Percentiles rank a stretch among this genome's conserved stretches.
Evolutionary conservation across 2,329 filamentous ascomycete species (phyloP).

Genomic region (Pseudocercospora vitis): DNA sequence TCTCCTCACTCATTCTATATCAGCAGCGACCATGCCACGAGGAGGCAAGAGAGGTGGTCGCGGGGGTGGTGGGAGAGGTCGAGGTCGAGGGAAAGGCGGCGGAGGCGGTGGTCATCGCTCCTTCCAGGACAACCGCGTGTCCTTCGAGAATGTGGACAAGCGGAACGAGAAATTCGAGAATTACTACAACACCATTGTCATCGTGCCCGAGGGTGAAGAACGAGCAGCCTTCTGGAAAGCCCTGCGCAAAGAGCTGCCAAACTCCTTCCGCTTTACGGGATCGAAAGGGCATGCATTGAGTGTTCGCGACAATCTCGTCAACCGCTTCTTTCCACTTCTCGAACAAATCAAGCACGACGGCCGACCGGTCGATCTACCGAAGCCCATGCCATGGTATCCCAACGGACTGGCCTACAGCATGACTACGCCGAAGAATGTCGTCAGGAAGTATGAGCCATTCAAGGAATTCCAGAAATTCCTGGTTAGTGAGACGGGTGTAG

Average conservation of each 20-base stretch:
- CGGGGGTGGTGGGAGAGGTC: conserved; percentile 26
- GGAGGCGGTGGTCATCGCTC: conserved; percentile 30
- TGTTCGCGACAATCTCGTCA: conserved; percentile 83
- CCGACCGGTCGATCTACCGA: conserved; percentile 75
- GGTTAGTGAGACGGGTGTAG: conserved; percentile 93
- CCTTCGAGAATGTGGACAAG: conserved; percentile 67
- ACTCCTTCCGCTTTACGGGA: conserved; percentile 96
- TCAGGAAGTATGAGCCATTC: conserved; percentile 91
- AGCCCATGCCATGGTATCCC: conserved; percentile 86
- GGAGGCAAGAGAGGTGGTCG: conserved; percentile 27
- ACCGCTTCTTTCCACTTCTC: conserved; percentile 88
- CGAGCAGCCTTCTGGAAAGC: conserved; percentile 79
- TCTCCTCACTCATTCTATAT: not conserved
- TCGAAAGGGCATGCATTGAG: conserved; percentile 93
- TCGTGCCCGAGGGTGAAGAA: conserved; percentile 72
- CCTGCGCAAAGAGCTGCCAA: conserved; percentile 81
- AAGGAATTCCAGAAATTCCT: conserved; percentile 96
- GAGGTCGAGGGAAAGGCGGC: conserved; percentile 29
- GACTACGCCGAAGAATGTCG: conserved; percentile 95
- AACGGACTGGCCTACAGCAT: conserved; percentile 95
- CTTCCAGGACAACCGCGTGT: conserved; percentile 37
- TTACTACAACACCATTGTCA: conserved; percentile 78
- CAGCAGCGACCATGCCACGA: conserved; percentile 23
- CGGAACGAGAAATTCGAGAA: conserved; percentile 80
- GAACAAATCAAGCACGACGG: conserved; percentile 81